Evolutionary conservation across 768 basidiomycete genomes (phyloP).

Genomic region (Boletus barrowsii): DNA sequence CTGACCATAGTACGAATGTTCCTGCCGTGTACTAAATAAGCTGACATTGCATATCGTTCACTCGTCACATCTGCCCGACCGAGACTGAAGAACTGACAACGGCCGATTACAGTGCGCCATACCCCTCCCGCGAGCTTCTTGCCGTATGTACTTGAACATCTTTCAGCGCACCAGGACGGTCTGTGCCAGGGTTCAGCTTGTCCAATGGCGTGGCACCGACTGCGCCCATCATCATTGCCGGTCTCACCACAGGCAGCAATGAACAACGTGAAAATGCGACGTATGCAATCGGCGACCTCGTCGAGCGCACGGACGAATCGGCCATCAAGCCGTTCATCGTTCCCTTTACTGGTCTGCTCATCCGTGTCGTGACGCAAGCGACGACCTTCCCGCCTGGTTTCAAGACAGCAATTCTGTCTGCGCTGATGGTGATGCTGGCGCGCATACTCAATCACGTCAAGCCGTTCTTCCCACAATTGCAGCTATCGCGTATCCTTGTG

Average conservation of each 20-base stretch:
- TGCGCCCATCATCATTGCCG: conserved; percentile 86
- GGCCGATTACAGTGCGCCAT: too few species aligned
- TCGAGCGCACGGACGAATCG: conserved; percentile 77
- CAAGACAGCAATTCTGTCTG: conserved; percentile 86
- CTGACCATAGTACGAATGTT: too few species aligned
- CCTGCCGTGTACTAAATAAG: too few species aligned
- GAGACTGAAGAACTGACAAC: too few species aligned
- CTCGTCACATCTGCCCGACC: too few species aligned
- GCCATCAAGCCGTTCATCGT: conserved; percentile 96
- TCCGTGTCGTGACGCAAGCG: conserved; percentile 89
- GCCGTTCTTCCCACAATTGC: conserved; percentile 98
- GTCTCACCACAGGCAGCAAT: conserved; percentile 91
- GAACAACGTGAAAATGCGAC: conserved; percentile 95
- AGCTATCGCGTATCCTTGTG: too few species aligned
- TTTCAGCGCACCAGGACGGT: conserved; percentile 68
- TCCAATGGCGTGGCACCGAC: conserved; percentile 80
- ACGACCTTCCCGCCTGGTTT: conserved; percentile 89
- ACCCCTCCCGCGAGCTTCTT: too few species aligned
- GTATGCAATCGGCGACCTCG: conserved; percentile 93
- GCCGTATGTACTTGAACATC: too few species aligned
- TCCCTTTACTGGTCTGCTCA: conserved; percentile 92
- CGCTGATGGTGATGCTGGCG: conserved; percentile 81
- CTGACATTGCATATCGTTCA: too few species aligned
- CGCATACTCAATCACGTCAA: conserved; percentile 87
- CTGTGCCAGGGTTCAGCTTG: conserved; percentile 83